A percentile compares a stretch with the other conserved stretches of the same genome.
phyloP scores from a whole-genome alignment of 768 basidiomycete genomes.

The Fomitopsis serialis region DNA sequence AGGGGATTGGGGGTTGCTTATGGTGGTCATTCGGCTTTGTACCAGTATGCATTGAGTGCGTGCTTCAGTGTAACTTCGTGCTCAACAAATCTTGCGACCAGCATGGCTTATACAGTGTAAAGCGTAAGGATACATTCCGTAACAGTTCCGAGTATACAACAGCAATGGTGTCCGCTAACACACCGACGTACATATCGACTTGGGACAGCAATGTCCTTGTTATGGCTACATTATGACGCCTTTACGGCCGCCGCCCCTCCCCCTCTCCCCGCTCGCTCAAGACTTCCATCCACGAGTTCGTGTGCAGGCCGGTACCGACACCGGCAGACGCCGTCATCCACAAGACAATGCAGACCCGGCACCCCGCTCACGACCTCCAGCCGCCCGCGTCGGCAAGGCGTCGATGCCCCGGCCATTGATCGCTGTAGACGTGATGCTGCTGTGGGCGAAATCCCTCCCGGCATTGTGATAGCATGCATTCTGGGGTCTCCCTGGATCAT shows the following conservation, averaged over 20 bases:
- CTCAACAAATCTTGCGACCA: no score
- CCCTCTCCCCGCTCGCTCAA: constrained; percentile 70
- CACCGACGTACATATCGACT: neutral
- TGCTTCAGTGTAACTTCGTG: no score
- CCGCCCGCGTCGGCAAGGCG: neutral
- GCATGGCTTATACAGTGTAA: no score
- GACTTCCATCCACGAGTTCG: constrained; percentile 65
- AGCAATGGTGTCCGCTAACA: neutral
- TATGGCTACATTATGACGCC: neutral
- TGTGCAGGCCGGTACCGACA: constrained; percentile 71
- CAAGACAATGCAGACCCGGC: constrained; percentile 14
- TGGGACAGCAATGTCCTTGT: no score
- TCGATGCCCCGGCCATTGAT: constrained; percentile 8
- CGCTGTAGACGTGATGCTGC: neutral
- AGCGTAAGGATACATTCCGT: neutral
- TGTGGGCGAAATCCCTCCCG: neutral
- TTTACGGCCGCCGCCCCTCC: constrained; percentile 11
- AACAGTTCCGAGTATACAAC: neutral
- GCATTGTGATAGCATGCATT: neutral
- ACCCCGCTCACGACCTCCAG: constrained; percentile 5
- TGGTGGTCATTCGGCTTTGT: no score
- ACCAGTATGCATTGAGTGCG: no score
- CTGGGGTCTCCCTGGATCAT: constrained; percentile 1
- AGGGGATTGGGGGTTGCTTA: no score
- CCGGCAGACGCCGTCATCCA: constrained; percentile 11